Percentiles rank a stretch among this genome's conserved stretches.
phyloP scores from a whole-genome alignment of 257 asterid species.

The Schizonepeta tenuifolia region DNA sequence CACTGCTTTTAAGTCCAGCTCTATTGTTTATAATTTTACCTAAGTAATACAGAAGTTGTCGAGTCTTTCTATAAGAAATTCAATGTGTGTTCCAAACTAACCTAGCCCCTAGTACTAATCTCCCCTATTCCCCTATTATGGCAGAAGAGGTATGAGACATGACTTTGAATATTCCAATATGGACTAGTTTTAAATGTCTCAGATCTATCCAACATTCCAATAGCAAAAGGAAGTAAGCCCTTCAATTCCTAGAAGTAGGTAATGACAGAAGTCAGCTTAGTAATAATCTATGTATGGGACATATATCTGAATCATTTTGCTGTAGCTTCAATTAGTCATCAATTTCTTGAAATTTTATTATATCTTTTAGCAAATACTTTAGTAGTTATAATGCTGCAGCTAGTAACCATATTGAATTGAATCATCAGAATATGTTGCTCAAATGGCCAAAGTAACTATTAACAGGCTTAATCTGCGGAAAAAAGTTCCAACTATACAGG shows the following conservation, averaged over 20 bases:
- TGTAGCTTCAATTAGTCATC: slow-evolving; percentile 1
- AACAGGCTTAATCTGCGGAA: background rate
- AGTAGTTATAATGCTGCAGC: slow-evolving; percentile 9
- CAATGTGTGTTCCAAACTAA: background rate
- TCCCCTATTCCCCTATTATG: background rate
- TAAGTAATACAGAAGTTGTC: background rate
- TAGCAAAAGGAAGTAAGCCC: background rate
- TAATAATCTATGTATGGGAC: background rate
- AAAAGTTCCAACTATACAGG: slow-evolving; percentile 15
- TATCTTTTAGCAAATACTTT: background rate
- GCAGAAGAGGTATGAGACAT: slow-evolving; percentile 16
- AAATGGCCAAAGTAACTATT: background rate
- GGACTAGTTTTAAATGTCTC: background rate
- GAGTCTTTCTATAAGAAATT: background rate
- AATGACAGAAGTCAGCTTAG: slow-evolving; percentile 7
- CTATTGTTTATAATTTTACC: slow-evolving; percentile 2
- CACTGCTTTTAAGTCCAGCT: slow-evolving; percentile 3
- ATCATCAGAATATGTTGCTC: slow-evolving; percentile 16
- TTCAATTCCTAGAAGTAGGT: slow-evolving; percentile 18
- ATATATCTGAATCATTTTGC: background rate
- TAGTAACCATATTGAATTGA: background rate
- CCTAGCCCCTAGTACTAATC: slow-evolving; percentile 2
- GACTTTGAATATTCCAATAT: background rate
- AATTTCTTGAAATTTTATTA: background rate
- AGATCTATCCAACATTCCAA: slow-evolving; percentile 9